phyloP scores from a whole-genome alignment of 164 flowering plant species.

The Piper betle region DNA sequence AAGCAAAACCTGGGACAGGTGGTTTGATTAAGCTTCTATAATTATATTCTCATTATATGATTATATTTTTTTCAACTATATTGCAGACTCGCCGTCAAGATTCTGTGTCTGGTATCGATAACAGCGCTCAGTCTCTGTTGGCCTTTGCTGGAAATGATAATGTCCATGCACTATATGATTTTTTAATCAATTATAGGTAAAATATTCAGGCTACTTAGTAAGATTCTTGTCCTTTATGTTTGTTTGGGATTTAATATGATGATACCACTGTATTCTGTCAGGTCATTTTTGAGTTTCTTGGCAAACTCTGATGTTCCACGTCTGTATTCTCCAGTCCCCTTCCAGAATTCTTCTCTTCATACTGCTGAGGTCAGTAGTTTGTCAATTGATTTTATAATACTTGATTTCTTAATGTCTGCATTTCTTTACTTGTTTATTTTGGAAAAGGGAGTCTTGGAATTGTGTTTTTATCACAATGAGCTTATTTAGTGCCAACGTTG shows the following conservation, averaged over 20 bases:
- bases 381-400: too few relatives aligned
- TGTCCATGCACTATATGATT: constrained; percentile 73
- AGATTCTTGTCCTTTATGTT: neutral
- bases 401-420: too few relatives aligned
- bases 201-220: neutral
- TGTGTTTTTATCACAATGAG: too few relatives aligned
- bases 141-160: constrained; percentile 50
- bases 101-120: constrained; percentile 53
- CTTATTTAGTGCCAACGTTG: neutral
- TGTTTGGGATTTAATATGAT: neutral
- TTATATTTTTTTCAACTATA: neutral
- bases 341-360: constrained; percentile 72
- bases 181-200: constrained; percentile 82
- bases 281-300: constrained; percentile 55
- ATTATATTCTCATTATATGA: neutral
- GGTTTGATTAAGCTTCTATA: neutral
- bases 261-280: constrained; percentile 14
- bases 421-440: too few relatives aligned
- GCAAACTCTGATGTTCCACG: constrained; percentile 66
- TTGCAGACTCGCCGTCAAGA: constrained; percentile 41
- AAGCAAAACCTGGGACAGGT: constrained; percentile 86
- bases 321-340: constrained; percentile 68
- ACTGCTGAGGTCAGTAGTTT: constrained; percentile 63
- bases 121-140: constrained; percentile 67
- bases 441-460: too few relatives aligned